Base-by-base conservation (phyloP, 2,329 filamentous ascomycete species). In the Pseudogymnoascus pannorum region DNA sequence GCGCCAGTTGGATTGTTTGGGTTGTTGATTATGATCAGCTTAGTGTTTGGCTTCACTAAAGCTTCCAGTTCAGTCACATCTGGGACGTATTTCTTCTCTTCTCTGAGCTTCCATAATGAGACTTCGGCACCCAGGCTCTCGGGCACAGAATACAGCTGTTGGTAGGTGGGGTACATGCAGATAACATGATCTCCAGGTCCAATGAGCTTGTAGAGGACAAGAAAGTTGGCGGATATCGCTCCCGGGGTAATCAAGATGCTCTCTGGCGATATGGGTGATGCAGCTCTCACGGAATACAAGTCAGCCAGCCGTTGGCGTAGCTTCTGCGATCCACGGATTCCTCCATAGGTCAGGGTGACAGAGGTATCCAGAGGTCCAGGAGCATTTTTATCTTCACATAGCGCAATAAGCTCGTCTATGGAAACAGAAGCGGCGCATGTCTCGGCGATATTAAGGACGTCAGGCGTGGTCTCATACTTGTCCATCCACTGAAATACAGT, bases 101-200 rank as follows among this genome's bases (percentile, higher is more conserved):
- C 79, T 57, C 79, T 81, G 7, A 91, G 79, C 70, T 83, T 85
- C 91, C 91, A 96, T 9, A 93, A 72, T 42, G 86, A 85, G 14
- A 95, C 88, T 62, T 90, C 83, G 1, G 89, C 90, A 0, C 91
- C 91, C 4, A 95, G 75, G 36, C 85, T 87, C 66, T 80, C 79
- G 0, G 91, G 90, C 0, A 95, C 83, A 8, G 85, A 78, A 70
- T 93, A 94, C 1, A 96, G 80, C 68, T 94, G 90, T 72, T 94
- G 89, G 69, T 94, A 95, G 0, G 90, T 93, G 11, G 92, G 91
- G 71, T 92, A 90, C 62, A 94, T 88, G 69, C 89, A 94, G 62
- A 96, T 82, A 54, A 93, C 88, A 78, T 96, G 91, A 70, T 96
- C 90, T 0, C 86, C 88, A 0, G 85, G 83, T 0, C 84, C 83